Evolutionary conservation across 1,139 yeast species (phyloP).

Genomic region (Nakaseomyces kungkrabaensis): DNA sequence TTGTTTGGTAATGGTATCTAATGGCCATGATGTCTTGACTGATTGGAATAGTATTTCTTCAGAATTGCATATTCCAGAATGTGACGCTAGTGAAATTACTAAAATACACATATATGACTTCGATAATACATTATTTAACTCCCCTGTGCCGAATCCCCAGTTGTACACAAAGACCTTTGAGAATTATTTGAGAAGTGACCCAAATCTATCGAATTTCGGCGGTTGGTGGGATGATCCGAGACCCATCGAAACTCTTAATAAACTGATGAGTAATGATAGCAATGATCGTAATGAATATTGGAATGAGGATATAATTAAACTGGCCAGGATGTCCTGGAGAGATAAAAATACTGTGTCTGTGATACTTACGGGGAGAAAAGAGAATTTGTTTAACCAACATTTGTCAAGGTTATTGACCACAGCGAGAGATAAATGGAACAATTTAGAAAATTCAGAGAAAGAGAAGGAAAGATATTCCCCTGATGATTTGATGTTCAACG

Average conservation of each 20-base stretch:
- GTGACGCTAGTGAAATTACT: slow-evolving; percentile 11
- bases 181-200: slow-evolving; percentile 8
- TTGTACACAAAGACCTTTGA: slow-evolving; percentile 29
- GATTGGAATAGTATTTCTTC: slow-evolving; percentile 23
- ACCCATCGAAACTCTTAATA: slow-evolving; percentile 18
- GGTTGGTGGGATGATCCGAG: slow-evolving; percentile 39
- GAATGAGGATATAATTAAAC: slow-evolving; percentile 34
- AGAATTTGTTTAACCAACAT: slow-evolving; percentile 23
- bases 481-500: slow-evolving; percentile 30
- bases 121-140: slow-evolving; percentile 38
- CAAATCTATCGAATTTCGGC: slow-evolving; percentile 26
- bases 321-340: slow-evolving; percentile 28
- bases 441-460: background rate
- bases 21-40: slow-evolving; percentile 4
- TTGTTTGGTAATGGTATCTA: no score
- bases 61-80: slow-evolving; percentile 12
- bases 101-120: slow-evolving; percentile 38
- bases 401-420: slow-evolving; percentile 21
- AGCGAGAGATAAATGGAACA: slow-evolving; percentile 5
- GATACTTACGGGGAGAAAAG: slow-evolving; percentile 36
- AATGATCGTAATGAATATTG: slow-evolving; percentile 26
- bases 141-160: slow-evolving; percentile 37
- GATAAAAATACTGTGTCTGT: slow-evolving; percentile 32
- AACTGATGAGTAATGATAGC: background rate
- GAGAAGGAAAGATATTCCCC: background rate